Evolutionary conservation across 805 yeast genomes (phyloP), one percentile per base, ranked within the genome.

Genomic region (Vanderwaltozyma tropicalis): DNA sequence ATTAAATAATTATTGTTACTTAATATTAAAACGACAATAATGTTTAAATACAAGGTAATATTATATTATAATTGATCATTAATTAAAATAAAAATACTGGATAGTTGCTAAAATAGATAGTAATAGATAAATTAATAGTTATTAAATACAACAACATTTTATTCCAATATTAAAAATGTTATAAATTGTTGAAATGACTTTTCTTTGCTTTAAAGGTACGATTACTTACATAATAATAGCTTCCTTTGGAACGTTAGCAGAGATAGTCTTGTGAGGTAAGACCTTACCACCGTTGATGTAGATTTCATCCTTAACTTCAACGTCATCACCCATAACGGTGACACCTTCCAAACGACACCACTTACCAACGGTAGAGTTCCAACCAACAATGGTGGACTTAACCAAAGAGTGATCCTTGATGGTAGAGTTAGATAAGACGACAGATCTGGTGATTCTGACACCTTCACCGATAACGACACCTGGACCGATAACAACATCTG

Each of bases 261-360:
- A 81, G 66, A 92, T 89, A 45, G 95, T 74, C 76, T 92, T 92
- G 78, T 92, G 98, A 52, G 99, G 99, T 62, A 92, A 78, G 50
- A 92, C 96, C 66, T 92, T 87, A 69, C 96, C 99, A 68, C 99
- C 99, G 68, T 92, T 92, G 57, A 92, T 94, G 76, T 92, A 92
- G 64, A 92, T 76, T 74, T 89, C 99, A 64, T 92, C 96, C 73
- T 89, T 86, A 63, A 92, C 86, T 64, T 88, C 94, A 50, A 92
- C 99, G 53, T 92, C 99, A 66, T 92, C 99, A 71, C 98, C 99
- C 59, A 92, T 77, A 43, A 92, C 98, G 46, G 96, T 84, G 57
- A 79, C 84, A 72, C 95, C 95, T 69, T 92, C 97, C 48, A 92
- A 77, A 75, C 98, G 86, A 49, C 96, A 95, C 98, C 98, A 92